Percentiles rank a stretch among this genome's conserved stretches.
phyloP scores from a whole-genome alignment of 306 rosid species.

The Gastrolobium bilobum region DNA sequence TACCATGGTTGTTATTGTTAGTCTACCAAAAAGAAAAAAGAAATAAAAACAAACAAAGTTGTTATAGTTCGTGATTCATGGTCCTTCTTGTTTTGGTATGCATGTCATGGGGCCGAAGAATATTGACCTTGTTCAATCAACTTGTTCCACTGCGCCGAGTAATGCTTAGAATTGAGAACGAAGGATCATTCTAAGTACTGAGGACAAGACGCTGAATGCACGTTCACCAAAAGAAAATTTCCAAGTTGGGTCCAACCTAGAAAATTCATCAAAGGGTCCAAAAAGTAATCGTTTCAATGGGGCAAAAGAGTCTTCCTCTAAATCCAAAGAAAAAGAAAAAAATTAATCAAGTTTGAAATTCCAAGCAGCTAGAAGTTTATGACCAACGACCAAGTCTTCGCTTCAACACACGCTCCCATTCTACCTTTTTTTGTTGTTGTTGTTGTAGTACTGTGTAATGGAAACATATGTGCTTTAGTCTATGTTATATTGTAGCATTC shows the following conservation, averaged over 20 bases:
- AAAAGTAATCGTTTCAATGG: constrained; percentile 48
- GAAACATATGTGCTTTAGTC: constrained; percentile 13
- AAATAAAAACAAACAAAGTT: too few relatives aligned
- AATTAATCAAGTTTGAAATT: constrained; percentile 43
- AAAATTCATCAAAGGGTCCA: constrained; percentile 47
- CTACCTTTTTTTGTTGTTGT: background rate
- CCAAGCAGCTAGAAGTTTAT: constrained; percentile 37
- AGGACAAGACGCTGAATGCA: background rate
- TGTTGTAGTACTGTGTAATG: constrained; percentile 56
- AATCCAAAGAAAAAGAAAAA: constrained; percentile 40
- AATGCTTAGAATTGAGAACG: background rate
- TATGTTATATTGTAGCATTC: background rate
- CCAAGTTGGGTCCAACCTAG: constrained; percentile 37
- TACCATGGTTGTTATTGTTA: too few relatives aligned
- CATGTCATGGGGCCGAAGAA: background rate
- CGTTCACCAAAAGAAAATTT: constrained; percentile 5
- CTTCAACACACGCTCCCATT: constrained; percentile 34
- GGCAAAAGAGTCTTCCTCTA: constrained; percentile 55
- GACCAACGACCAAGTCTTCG: constrained; percentile 70
- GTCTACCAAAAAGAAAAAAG: too few relatives aligned
- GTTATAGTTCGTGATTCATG: background rate
- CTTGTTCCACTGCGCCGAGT: background rate
- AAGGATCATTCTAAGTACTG: constrained; percentile 14
- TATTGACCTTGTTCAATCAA: background rate
- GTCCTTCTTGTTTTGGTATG: background rate